Evolutionary conservation across 2,329 filamentous ascomycete genomes (phyloP), one percentile per base, ranked within the genome.

Genomic region (Diaporthe caulivora): DNA sequence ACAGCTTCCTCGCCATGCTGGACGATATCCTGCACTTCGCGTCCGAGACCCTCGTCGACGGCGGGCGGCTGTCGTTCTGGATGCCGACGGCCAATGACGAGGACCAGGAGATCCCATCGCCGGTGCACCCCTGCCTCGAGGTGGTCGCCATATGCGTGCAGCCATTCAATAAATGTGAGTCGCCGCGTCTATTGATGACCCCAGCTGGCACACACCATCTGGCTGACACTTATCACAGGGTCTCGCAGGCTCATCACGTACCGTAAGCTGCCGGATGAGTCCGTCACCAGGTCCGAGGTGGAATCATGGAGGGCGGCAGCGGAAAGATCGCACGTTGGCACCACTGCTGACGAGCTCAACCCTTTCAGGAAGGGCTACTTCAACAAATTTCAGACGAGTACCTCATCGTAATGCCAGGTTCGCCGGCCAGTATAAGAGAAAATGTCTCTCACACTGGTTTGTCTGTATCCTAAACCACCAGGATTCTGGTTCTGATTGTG

Each of bases 41-140:
- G 7, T 89, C 92, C 0, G 86, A 89, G 17, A 94, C 92, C 1
- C 87, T 99, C 0, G 94, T 98, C 10, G 92, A 94, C 69, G 84
- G 91, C 75, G 97, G 95, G 0, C 88, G 97, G 37, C 82, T 99
- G 13, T 94, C 93, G 10, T 97, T 99, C 86, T 99, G 97, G 97
- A 97, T 98, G 94, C 97, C 97, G 0, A 97, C 95, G 0, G 92
- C 95, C 37, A 95, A 94, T 79, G 92, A 94, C 74, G 90, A 95
- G 77, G 89, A 94, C 62, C 89, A 92, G 73, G 93, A 96, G 80
- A 90, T 98, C 29, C 87, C 90, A 0, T 88, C 96, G 18, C 96
- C 96, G 0, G 88, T 87, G 26, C 95, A 98, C 80, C 93, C 93
- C 0, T 90, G 89, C 72, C 84, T 99, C 18, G 89, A 93, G 78